Percentiles rank a stretch among this genome's conserved stretches.
Conservation (phyloP, 306 rosid species). For the Dalbergia cultrata region DNA sequence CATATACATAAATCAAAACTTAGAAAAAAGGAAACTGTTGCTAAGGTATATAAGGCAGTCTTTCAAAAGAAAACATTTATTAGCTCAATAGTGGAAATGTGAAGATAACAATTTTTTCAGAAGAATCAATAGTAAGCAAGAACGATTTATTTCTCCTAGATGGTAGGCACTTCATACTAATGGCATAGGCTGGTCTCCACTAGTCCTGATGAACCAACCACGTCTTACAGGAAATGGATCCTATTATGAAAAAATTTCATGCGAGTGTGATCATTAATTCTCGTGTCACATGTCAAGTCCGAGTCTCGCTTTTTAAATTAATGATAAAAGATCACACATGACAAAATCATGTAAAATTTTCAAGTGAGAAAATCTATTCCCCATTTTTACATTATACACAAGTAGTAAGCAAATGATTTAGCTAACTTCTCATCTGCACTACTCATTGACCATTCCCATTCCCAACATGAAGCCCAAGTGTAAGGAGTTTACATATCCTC, state of each 20-base stretch:
- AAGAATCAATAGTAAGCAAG: slow-evolving; percentile 13
- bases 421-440: slow-evolving; percentile 32
- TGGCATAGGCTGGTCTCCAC: neutral
- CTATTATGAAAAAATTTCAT: too few species aligned
- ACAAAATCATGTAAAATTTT: too few species aligned
- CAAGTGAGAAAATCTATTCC: too few species aligned
- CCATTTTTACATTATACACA: neutral
- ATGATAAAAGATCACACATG: too few species aligned
- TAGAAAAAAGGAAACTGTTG: neutral
- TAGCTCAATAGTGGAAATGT: slow-evolving; percentile 13
- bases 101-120: neutral
- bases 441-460: slow-evolving; percentile 8
- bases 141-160: slow-evolving; percentile 6
- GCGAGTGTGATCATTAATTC: too few species aligned
- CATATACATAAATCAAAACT: slow-evolving; percentile 28
- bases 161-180: slow-evolving; percentile 2
- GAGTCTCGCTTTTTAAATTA: too few species aligned
- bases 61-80: slow-evolving; percentile 19
- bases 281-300: too few species aligned
- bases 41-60: neutral
- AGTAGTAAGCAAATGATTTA: slow-evolving; percentile 27
- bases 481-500: neutral
- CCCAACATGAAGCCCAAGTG: slow-evolving; percentile 14
- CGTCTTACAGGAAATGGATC: neutral
- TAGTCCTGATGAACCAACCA: neutral